Conservation (phyloP, 495 filamentous ascomycete species). For the Xylaria scruposa region DNA sequence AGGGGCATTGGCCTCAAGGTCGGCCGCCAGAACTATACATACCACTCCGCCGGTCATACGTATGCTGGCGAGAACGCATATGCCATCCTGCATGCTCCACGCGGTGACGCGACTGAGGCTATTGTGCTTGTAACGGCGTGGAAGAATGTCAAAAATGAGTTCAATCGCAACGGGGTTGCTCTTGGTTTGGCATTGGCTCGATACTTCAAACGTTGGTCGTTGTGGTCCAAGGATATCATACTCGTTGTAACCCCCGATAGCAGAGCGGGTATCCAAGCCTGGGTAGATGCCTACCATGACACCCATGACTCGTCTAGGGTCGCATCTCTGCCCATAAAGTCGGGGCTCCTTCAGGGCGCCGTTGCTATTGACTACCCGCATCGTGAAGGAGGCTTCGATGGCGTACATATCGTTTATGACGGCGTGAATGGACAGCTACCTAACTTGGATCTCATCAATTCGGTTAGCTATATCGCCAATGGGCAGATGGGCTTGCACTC, state of each 20-base stretch:
- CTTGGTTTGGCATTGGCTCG: slow-evolving; percentile 84
- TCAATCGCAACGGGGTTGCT: slow-evolving; percentile 87
- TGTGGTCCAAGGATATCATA: slow-evolving; percentile 99
- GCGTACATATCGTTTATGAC: slow-evolving; percentile 90
- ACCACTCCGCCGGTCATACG: slow-evolving; percentile 76
- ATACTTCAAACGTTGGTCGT: slow-evolving; percentile 96
- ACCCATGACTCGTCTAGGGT: slow-evolving; percentile 72
- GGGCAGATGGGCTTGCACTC: slow-evolving; percentile 91
- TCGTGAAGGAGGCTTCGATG: slow-evolving; percentile 75
- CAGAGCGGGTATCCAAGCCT: slow-evolving; percentile 88
- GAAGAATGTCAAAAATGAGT: slow-evolving; percentile 78
- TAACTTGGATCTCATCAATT: slow-evolving; percentile 95
- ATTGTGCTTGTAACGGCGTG: slow-evolving; percentile 90
- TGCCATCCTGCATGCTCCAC: slow-evolving; percentile 90
- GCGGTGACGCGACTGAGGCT: slow-evolving; percentile 97
- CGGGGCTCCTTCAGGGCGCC: slow-evolving; percentile 90
- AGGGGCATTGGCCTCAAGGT: slow-evolving; percentile 80
- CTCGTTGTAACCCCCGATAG: slow-evolving; percentile 89
- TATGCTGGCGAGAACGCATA: slow-evolving; percentile 91
- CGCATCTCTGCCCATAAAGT: slow-evolving; percentile 84
- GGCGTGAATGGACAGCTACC: slow-evolving; percentile 95
- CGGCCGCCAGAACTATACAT: slow-evolving; percentile 77
- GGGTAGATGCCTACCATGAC: slow-evolving; percentile 97
- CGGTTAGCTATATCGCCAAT: slow-evolving; percentile 82
- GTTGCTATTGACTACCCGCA: slow-evolving; percentile 93